These are phyloP conservation scores for Darksidea phi DNA, from an alignment of 495 filamentous ascomycete genomes.

Conservation along the genomic window DNA sequence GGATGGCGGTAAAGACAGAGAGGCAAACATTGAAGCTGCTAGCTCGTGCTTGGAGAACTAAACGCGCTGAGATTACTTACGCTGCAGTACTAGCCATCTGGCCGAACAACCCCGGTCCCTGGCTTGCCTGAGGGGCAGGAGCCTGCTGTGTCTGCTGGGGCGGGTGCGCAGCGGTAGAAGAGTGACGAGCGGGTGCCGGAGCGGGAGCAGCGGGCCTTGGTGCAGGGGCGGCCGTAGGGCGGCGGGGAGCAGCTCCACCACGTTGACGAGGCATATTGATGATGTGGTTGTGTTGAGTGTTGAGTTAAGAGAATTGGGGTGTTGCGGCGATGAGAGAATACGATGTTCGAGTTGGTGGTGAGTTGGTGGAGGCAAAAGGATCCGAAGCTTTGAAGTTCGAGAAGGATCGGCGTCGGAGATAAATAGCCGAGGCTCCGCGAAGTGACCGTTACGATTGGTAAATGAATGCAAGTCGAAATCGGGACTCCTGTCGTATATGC, in stretches of 20 bases:
- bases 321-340: constrained; percentile 1
- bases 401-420: constrained; percentile 29
- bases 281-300: neutral
- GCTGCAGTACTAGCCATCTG: constrained; percentile 51
- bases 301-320: neutral
- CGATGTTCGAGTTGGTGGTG: constrained; percentile 2
- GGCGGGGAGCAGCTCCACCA: constrained; percentile 39
- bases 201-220: constrained; percentile 7
- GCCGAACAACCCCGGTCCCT: constrained; percentile 47
- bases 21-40: too few species aligned
- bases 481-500: too few species aligned
- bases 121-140: constrained; percentile 31
- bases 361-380: constrained; percentile 6
- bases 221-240: constrained; percentile 36
- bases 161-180: constrained; percentile 44
- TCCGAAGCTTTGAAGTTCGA: constrained; percentile 25
- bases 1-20: too few species aligned
- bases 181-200: constrained; percentile 40
- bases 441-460: constrained; percentile 1
- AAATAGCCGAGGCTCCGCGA: neutral
- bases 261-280: constrained; percentile 44
- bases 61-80: constrained; percentile 37
- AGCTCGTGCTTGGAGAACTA: neutral
- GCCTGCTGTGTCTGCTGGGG: constrained; percentile 29
- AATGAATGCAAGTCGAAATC: too few species aligned